A percentile compares a stretch with the other conserved stretches of the same genome.
These are phyloP conservation scores for Catunica adiposa DNA, from an alignment of 2,329 filamentous ascomycete species.

Conservation along the genomic window DNA sequence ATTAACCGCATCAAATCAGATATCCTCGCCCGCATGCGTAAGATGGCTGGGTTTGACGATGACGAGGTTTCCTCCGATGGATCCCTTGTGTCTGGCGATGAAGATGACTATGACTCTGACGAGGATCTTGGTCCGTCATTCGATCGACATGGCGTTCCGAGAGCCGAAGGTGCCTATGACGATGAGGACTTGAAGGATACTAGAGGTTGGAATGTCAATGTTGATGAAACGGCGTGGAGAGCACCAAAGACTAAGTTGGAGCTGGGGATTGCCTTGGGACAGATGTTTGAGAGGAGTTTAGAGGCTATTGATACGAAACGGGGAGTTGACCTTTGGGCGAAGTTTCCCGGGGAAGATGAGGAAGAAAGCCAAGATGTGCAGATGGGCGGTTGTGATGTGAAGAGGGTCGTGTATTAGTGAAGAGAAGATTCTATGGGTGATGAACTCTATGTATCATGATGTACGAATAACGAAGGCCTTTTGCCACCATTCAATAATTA, in stretches of 20 bases:
- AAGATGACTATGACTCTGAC: constrained; percentile 1
- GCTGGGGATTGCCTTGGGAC: constrained; percentile 52
- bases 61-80: background rate
- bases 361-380: background rate
- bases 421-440: too few species aligned
- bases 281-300: constrained; percentile 66
- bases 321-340: constrained; percentile 23
- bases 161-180: constrained; percentile 24
- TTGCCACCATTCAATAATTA: too few species aligned
- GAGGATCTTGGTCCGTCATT: constrained; percentile 16
- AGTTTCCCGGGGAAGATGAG: background rate
- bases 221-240: constrained; percentile 11
- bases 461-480: too few species aligned
- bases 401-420: background rate
- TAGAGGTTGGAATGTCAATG: background rate
- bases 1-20: constrained; percentile 59
- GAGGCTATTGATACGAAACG: constrained; percentile 55
- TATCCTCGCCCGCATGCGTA: constrained; percentile 29
- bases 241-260: constrained; percentile 21
- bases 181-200: constrained; percentile 18
- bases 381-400: background rate
- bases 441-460: too few species aligned
- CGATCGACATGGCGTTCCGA: constrained; percentile 29
- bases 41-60: background rate
- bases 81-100: background rate